Base-by-base conservation (phyloP, 768 basidiomycete genomes). In the Asterophora parasitica region DNA sequence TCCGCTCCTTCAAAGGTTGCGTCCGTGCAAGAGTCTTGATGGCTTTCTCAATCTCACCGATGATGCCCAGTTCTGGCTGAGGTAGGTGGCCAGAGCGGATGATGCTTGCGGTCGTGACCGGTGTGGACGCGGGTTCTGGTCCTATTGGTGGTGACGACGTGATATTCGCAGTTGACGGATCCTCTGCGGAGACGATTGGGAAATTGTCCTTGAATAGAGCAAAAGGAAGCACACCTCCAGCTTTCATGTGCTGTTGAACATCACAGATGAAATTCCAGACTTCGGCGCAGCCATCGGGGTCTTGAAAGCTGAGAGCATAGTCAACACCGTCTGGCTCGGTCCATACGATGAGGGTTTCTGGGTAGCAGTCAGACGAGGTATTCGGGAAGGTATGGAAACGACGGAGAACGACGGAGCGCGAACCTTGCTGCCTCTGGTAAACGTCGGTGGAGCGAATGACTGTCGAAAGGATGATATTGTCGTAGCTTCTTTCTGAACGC, bases 281-380 rank as follows among this genome's bases (percentile, higher is more conserved):
- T 71, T 98, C 93, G 27, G 83, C 77, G 57, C 95, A 99, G 26
- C 94, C 96, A 52, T 92, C 90, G 0, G 90, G 81, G 58, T 97
- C 95, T 61, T 97, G 95, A 58, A 99, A 99, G 58, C 92, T 95
- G 44, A 99, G 74, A 2, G 95, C 95, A 62, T 96, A 94, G 66
- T 99, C 96, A 31, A 88, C 82, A 23, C 91, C 90, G 53, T 90
- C 86, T 1, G 91, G 88, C 63, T 98, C 95, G 3, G 95, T 98
- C 96, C 96, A 99, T 15, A 97, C 95, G 57, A 99, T 97, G 40
- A 99, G 78, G 10, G 96, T 99, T 61, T 97, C 95, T 94, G 67
- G 26, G 17, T 12, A 34, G 47, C 44, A 31, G 34, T 45, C 17
- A 38, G 42, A 16, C 16, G 35, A 26, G 51, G 30, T 19, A 28